Percentiles rank a stretch among this genome's conserved stretches.
phyloP scores from a whole-genome alignment of 73 alveolate species.

The Durusdinium trenchii region DNA sequence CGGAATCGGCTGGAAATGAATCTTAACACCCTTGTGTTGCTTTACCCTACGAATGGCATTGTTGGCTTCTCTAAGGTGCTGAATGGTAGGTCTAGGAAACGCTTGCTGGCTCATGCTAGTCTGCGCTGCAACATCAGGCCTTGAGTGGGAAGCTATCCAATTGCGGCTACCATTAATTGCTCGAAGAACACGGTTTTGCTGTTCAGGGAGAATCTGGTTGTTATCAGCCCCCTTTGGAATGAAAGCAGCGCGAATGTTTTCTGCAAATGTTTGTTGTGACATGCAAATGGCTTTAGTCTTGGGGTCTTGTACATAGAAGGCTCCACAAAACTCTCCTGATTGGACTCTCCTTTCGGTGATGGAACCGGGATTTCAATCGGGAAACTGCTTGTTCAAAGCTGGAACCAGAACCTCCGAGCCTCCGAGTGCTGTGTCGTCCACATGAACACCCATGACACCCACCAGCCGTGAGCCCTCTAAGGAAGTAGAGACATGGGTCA shows the following conservation, averaged over 20 bases:
- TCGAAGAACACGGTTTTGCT: not conserved
- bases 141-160: not conserved
- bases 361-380: too few species aligned
- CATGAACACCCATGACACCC: too few species aligned
- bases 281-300: not conserved
- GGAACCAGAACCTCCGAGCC: too few species aligned
- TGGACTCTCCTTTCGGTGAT: constrained; percentile 17
- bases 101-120: constrained; percentile 7
- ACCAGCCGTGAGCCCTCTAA: too few species aligned
- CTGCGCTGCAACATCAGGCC: not conserved
- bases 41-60: not conserved
- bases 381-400: too few species aligned
- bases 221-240: not conserved
- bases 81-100: not conserved
- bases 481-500: too few species aligned
- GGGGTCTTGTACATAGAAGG: not conserved
- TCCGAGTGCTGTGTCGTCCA: too few species aligned
- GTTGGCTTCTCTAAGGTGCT: not conserved
- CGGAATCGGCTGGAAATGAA: not conserved
- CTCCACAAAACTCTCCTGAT: constrained; percentile 13
- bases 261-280: not conserved
- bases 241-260: not conserved
- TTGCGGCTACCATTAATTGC: not conserved
- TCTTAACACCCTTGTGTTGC: not conserved
- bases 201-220: not conserved